phyloP scores from a whole-genome alignment of 192 early-diverging fungal genomes.

The Mortierella alpina region DNA sequence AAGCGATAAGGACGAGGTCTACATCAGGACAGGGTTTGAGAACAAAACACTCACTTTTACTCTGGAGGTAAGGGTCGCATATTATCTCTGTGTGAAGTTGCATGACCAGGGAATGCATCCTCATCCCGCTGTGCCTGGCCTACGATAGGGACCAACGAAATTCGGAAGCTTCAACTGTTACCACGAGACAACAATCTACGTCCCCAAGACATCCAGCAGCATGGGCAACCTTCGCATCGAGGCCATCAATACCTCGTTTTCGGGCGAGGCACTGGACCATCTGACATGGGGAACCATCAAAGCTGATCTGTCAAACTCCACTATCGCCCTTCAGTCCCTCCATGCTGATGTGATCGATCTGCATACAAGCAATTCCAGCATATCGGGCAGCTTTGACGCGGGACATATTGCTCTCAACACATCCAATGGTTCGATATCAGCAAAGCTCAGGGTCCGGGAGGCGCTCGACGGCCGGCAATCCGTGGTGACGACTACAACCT shows the following conservation, averaged over 20 bases:
- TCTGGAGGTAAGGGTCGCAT: slow-evolving; percentile 23
- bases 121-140: not conserved
- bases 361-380: slow-evolving; percentile 30
- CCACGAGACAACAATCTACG: slow-evolving; percentile 41
- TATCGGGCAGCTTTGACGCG: slow-evolving; percentile 28
- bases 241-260: slow-evolving; percentile 35
- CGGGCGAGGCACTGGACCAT: slow-evolving; percentile 9
- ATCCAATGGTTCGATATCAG: slow-evolving; percentile 42
- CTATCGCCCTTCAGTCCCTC: slow-evolving; percentile 35
- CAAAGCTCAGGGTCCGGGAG: slow-evolving; percentile 31
- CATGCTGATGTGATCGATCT: slow-evolving; percentile 24
- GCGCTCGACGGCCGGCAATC: slow-evolving; percentile 43
- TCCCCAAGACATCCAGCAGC: slow-evolving; percentile 15
- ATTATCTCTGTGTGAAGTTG: not conserved
- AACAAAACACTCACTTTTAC: slow-evolving; percentile 34
- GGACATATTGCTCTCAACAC: slow-evolving; percentile 39
- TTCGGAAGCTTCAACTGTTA: slow-evolving; percentile 38
- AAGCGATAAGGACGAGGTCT: slow-evolving; percentile 38
- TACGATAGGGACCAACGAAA: slow-evolving; percentile 31
- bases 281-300: slow-evolving; percentile 22
- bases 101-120: not conserved
- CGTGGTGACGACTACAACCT: slow-evolving; percentile 28
- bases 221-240: slow-evolving; percentile 22
- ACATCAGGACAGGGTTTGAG: slow-evolving; percentile 11
- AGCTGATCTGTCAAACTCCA: slow-evolving; percentile 21